These are phyloP conservation scores for Scedosporium boydii DNA, from an alignment of 2,329 filamentous ascomycete species.

Conservation along the genomic window DNA sequence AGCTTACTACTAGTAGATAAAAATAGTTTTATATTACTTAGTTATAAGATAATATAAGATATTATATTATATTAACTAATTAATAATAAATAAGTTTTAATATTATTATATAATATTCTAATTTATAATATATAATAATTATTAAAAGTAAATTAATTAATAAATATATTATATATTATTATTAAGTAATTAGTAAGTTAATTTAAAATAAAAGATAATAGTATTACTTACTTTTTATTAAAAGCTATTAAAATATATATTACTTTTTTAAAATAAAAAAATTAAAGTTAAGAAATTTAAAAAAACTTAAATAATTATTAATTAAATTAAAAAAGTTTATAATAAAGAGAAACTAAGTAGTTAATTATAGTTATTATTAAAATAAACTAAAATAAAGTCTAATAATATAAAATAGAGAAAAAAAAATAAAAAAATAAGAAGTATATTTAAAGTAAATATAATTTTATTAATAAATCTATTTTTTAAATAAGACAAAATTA, in stretches of 20 bases:
- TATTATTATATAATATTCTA: too few relatives aligned
- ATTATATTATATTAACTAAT: background rate
- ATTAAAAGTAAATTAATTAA: too few relatives aligned
- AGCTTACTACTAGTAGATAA: background rate
- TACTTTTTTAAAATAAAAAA: background rate
- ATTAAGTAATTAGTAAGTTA: background rate
- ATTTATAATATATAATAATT: background rate
- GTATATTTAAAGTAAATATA: too few relatives aligned
- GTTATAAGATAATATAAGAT: background rate
- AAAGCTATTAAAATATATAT: background rate
- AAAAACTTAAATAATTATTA: too few relatives aligned
- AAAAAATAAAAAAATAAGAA: background rate
- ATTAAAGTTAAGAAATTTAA: too few relatives aligned
- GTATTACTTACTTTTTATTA: background rate
- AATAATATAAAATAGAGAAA: background rate
- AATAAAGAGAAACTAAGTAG: background rate
- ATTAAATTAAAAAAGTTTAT: background rate
- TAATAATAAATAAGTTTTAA: background rate
- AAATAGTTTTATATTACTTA: background rate
- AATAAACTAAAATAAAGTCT: background rate
- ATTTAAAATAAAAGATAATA: background rate
- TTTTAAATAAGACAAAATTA: too few relatives aligned
- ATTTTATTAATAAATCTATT: too few relatives aligned
- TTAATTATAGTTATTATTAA: background rate
- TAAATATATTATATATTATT: too few relatives aligned